Base-by-base conservation (phyloP, 2,329 filamentous ascomycete species). In the Fusarium nelsonii region DNA sequence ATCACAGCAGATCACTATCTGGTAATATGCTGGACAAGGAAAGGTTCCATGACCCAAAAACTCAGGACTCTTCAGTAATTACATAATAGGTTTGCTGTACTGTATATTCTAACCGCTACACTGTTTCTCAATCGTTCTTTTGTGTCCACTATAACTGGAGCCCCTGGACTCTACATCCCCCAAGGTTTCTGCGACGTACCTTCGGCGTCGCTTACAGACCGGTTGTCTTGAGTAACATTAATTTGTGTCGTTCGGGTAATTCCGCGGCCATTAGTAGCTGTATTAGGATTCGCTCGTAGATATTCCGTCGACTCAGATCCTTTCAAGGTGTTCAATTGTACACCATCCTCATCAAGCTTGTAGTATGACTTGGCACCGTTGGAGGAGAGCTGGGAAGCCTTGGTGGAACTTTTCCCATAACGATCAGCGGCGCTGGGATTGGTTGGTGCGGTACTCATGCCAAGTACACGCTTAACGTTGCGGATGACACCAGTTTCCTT, bases 381-480 rank as follows among this genome's bases (percentile, higher is more conserved):
- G 11, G 53, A 50, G 0, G 54, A 57, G 6, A 57, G 46, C 8
- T 58, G 45, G 3, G 54, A 52, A 6, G 36, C 54, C 6, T 51
- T 52, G 12, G 36, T 34, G 1, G 11, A 30, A 3, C n/a, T 32
- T 26, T 51, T 41, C 3, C n/a, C 54, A 26, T 56, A 56, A n/a
- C 34, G 53, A 6, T 56, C 53, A 10, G 10, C n/a, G 3, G 53
- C 39, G 10, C 39, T 50, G 16, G 53, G 44, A 8, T 40, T 56
- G 1, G 54, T 43, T 1, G 57, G 33, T 6, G 51, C 45, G 20
- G 55, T 54, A 14, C 23, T 68, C 53, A 70, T 63, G 34, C 73
- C 73, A 2, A 73, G 62, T 3, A 36, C 49, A 8, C 46, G 65
- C 43, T 75, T 74, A 28, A 75, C 56, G 39, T 58, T 69, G 39